These are phyloP conservation scores for Cystobasidium sp. DNA, from an alignment of 1,284 basidiomycete genomes.

Conservation along the genomic window DNA sequence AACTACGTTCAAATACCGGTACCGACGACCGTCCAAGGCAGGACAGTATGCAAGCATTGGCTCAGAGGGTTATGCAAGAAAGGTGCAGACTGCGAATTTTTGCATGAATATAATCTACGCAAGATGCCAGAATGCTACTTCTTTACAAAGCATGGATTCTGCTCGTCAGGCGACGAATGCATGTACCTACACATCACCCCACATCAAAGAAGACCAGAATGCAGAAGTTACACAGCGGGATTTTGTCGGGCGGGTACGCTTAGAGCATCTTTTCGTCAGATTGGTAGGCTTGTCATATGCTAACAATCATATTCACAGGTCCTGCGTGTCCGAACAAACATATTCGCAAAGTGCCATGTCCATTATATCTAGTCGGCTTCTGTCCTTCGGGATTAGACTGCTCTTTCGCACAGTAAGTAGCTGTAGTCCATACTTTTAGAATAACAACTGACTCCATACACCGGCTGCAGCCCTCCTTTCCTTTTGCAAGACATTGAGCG, in stretches of 20 bases:
- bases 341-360: constrained; percentile 86
- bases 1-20: constrained; percentile 86
- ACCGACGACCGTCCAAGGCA: constrained; percentile 73
- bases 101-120: constrained; percentile 97
- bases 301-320: constrained; percentile 61
- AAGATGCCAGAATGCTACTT: constrained; percentile 99
- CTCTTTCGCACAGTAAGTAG: constrained; percentile 82
- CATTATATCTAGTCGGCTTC: constrained; percentile 89
- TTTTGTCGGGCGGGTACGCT: constrained; percentile 86
- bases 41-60: constrained; percentile 97
- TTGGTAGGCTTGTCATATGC: neutral
- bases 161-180: constrained; percentile 96
- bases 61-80: constrained; percentile 98
- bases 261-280: neutral
- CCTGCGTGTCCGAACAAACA: constrained; percentile 91
- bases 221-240: constrained; percentile 91
- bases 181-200: constrained; percentile 97
- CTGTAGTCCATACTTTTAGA: constrained; percentile 18
- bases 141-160: constrained; percentile 98
- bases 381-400: constrained; percentile 94
- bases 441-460: neutral
- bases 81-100: constrained; percentile 95
- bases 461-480: constrained; percentile 43
- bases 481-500: constrained; percentile 49
- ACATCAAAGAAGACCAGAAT: constrained; percentile 75